Evolutionary conservation across 1,139 yeast species (phyloP), one percentile per base, ranked within the genome.

Genomic region (Protomyces pachydermus): DNA sequence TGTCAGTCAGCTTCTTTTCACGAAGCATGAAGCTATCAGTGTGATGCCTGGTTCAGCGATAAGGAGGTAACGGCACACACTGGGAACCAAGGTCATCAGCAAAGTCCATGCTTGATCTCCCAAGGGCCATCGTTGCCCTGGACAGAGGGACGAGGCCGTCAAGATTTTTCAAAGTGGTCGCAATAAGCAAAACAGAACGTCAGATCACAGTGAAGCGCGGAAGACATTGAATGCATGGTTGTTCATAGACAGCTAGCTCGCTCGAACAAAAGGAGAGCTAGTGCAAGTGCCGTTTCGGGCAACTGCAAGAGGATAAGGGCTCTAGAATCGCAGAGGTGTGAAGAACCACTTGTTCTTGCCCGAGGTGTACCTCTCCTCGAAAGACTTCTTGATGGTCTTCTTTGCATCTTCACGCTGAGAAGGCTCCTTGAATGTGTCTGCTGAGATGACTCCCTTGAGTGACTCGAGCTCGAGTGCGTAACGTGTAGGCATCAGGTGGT

Each of bases 401-500:
- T 91, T 95, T 79, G 98, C 98, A 80, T 91, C 97, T 82, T 87
- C 96, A 81, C 96, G 89, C 84, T 91, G 97, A 73, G 98, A 84
- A 82, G 98, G 97, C 85, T 95, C 98, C 79, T 85, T 86, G 80
- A 95, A 88, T 76, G 98, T 85, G 80, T 91, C 98, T 74, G 95
- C 82, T 74, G 97, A 82, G 77, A 95, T 90, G 76, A 85, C 88
- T 75, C 88, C 78, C 86, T 93, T 93, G 86, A 95, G 87, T 74
- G 91, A 82, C 80, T 93, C 98, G 76, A 93, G 95, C 79, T 93
- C 98, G 77, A 95, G 86, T 69, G 96, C 86, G 89, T 95, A 95
- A 86, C 99, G 93, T 78, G 99, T 95, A 84, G 98, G 98, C 95
- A 95, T 87, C 81, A 95, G 85, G 82, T 95, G 99, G 93, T 91